Evolutionary conservation across 441 rosid species (phyloP), one percentile per base, ranked within the genome.

Genomic region (Arabidopsis hybrid): DNA sequence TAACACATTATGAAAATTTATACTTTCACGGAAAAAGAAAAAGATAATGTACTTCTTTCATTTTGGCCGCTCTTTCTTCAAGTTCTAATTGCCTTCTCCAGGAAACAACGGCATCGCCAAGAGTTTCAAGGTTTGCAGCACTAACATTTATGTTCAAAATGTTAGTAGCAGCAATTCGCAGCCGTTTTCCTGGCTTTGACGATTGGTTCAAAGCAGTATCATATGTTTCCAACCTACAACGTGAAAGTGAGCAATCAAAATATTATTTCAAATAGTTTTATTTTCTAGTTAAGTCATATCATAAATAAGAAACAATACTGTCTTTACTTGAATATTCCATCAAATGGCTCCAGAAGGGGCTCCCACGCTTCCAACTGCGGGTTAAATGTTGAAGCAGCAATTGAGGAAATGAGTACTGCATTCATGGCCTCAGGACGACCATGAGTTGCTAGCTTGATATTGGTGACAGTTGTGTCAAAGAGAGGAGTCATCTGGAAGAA

Each of bases 321-420:
- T 46, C 67, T 65, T 62, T 87, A 96, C 99, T 96, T 93, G 88
- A 96, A 96, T 82, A 96, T 96, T 81, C 99, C 98, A 83, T 96
- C 98, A 82, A 96, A 96, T 26, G 99, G 96, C 81, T 96, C 99
- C 81, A 96, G 86, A 79, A 96, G 86, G 58, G 99, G 99, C 78
- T 96, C 99, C 99, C 99, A 96, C 35, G 98, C 95, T 85, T 93
- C 99, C 70, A 93, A 80, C 69, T 93, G 97, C 42, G 95, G 84
- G 74, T 93, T 96, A 82, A 96, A 96, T 72, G 94, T 85, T 60
- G 99, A 96, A 64, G 98, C 97, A 76, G 98, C 98, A 79, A 96
- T 89, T 61, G 98, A 93, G 53, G 97, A 92, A 73, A 92, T 78
- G 74, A 96, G 88, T 43, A 91, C 99, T 49, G 97, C 98, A 88